A percentile compares a stretch with the other conserved stretches of the same genome.
Evolutionary conservation across 1,284 basidiomycete species (phyloP).

Genomic region (Farysia itapuensis): DNA sequence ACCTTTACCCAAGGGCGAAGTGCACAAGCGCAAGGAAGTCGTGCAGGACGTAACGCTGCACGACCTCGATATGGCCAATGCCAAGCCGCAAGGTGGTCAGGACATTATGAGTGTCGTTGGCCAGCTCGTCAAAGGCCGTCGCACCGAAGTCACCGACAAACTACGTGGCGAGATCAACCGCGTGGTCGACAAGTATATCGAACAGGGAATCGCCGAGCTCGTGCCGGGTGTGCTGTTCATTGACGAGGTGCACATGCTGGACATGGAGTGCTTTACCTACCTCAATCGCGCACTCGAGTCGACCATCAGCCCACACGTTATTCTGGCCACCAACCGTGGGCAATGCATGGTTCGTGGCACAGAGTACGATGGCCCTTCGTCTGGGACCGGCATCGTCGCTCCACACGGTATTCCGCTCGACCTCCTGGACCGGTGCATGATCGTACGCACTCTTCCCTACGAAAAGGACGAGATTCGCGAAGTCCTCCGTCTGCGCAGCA

Average conservation of each 20-base stretch:
- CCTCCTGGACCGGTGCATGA: constrained; percentile 92
- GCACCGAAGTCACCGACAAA: constrained; percentile 97
- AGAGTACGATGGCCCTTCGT: constrained; percentile 61
- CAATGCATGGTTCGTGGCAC: constrained; percentile 89
- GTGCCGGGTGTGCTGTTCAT: constrained; percentile 98
- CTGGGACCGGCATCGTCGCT: constrained; percentile 73
- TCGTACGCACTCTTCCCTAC: constrained; percentile 88
- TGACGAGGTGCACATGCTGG: constrained; percentile 99
- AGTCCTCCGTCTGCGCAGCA: constrained; percentile 82
- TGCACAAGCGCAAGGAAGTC: constrained; percentile 95
- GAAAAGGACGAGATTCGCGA: constrained; percentile 80
- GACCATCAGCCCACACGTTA: constrained; percentile 93
- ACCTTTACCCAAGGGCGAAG: constrained; percentile 94
- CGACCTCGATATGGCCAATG: constrained; percentile 95
- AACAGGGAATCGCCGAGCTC: constrained; percentile 95
- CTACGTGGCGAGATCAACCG: constrained; percentile 93
- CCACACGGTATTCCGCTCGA: constrained; percentile 95
- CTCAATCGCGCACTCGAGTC: constrained; percentile 93
- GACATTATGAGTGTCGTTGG: constrained; percentile 99
- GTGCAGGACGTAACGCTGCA: constrained; percentile 97
- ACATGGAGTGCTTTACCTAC: constrained; percentile 99
- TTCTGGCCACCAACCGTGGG: constrained; percentile 93
- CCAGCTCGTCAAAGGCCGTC: constrained; percentile 86
- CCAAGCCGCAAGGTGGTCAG: constrained; percentile 87
- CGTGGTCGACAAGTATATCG: constrained; percentile 96